Base-by-base conservation (phyloP, 2,329 filamentous ascomycete genomes). In the Myriangium duriaei region DNA sequence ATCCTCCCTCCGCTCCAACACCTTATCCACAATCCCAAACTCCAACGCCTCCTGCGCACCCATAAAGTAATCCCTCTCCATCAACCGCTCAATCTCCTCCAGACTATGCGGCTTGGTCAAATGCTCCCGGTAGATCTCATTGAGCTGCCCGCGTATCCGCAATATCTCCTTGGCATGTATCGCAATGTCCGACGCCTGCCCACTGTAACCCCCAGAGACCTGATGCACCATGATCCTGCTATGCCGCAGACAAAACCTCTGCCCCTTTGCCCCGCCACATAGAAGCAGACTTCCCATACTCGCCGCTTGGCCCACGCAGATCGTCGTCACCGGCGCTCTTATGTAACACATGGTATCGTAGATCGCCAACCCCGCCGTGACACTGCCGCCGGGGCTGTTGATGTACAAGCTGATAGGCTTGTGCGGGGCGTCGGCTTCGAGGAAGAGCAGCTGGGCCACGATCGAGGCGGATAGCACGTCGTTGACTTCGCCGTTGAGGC, bases 271-370 rank as follows among this genome's bases (percentile, higher is more conserved):
- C 13, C 92, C 91, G 32, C 88, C 91, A 33, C 82, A 81, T 1
- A 98, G 74, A 1, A 98, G 68, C 15, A 98, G 69, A 1, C 81
- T 85, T 4, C 87, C 91, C 91, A 98, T 98, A 3, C 81, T 91
- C 1, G 91, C 88, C 0, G 92, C 91, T 52, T 92, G 84, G 5
- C 91, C 91, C 30, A 98, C 74, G 54, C 91, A 96, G 18, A 98
- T 91, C 1, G 91, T 98, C 30, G 81, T 88, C 0, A 98, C 86
- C 1, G 88, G 85, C 2, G 83, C 83, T 43, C 80, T 78, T 56
- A 98, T 96, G 60, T 98, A 98, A 50, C 81, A 78, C 88, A 98
- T 96, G 10, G 91, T 98, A 58, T 98, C 91, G 69, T 98, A 98
- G 53, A 98, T 96, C 16, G 91, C 87, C 43, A 79, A 65, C 3